Conservation (phyloP, 1,284 basidiomycete genomes). For the Ustilago cynodontis region DNA sequence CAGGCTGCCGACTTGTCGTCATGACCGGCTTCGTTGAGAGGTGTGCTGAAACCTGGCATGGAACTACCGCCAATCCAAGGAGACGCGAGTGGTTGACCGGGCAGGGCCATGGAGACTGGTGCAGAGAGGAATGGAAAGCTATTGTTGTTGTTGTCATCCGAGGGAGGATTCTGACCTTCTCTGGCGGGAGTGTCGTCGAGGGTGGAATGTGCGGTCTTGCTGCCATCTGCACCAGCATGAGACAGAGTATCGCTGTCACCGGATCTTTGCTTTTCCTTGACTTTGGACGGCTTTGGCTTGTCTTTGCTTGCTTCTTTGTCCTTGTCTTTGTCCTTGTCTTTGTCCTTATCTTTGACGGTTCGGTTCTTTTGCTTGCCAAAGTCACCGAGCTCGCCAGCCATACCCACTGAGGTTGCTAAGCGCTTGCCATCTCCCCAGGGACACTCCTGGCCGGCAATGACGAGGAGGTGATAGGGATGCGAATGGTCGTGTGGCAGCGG, state of each 20-base stretch:
- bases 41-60: constrained; percentile 20
- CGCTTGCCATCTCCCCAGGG: constrained; percentile 66
- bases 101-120: constrained; percentile 22
- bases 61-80: constrained; percentile 45
- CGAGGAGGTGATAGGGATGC: constrained; percentile 84
- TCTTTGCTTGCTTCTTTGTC: constrained; percentile 34
- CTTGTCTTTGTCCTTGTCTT: constrained; percentile 39
- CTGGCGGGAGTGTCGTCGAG: constrained; percentile 23
- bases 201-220: constrained; percentile 8
- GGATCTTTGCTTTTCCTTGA: constrained; percentile 45
- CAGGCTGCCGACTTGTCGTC: constrained; percentile 29
- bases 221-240: background rate
- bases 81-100: constrained; percentile 37
- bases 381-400: constrained; percentile 64
- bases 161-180: constrained; percentile 6
- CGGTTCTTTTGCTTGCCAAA: constrained; percentile 48
- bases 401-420: constrained; percentile 59
- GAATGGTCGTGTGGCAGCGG: constrained; percentile 59
- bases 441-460: constrained; percentile 79
- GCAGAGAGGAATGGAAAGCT: constrained; percentile 30
- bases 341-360: constrained; percentile 32
- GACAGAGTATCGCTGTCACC: constrained; percentile 31
- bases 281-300: constrained; percentile 45
- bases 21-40: constrained; percentile 1
- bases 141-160: constrained; percentile 20